Conservation (phyloP, 2,329 filamentous ascomycete species). For the Escovopsis sp. region DNA sequence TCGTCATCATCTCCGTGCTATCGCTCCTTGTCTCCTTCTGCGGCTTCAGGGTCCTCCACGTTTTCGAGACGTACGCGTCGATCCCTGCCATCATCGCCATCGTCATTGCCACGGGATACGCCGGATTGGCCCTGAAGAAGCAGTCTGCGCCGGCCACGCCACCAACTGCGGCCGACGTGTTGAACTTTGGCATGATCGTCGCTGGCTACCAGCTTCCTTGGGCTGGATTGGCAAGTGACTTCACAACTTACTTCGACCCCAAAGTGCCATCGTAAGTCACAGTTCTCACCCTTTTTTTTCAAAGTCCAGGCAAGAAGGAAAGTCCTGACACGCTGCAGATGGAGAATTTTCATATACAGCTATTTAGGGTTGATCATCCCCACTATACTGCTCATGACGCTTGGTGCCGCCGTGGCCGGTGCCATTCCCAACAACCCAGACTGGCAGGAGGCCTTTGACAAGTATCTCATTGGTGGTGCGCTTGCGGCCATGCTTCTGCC, state of each 20-base stretch:
- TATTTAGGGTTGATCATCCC: slow-evolving; percentile 40
- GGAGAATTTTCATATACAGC: slow-evolving; percentile 37
- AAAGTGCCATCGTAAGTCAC: slow-evolving; percentile 31
- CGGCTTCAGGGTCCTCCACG: slow-evolving; percentile 40
- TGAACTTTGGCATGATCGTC: slow-evolving; percentile 45
- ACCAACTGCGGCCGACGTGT: slow-evolving; percentile 28
- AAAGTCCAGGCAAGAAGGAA: neutral
- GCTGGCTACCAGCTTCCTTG: slow-evolving; percentile 50
- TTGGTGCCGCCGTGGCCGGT: slow-evolving; percentile 49
- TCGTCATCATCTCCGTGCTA: slow-evolving; percentile 43
- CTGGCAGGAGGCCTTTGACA: slow-evolving; percentile 39
- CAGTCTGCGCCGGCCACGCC: slow-evolving; percentile 27
- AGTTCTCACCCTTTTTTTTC: neutral
- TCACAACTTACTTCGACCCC: slow-evolving; percentile 45
- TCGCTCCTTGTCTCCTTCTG: slow-evolving; percentile 46
- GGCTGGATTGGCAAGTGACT: slow-evolving; percentile 41
- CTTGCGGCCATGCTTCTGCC: slow-evolving; percentile 43
- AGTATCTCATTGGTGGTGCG: slow-evolving; percentile 40
- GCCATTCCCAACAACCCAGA: slow-evolving; percentile 36
- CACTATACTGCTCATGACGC: slow-evolving; percentile 42
- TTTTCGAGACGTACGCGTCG: slow-evolving; percentile 43
- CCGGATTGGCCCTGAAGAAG: slow-evolving; percentile 30
- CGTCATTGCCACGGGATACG: slow-evolving; percentile 37
- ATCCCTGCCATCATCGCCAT: slow-evolving; percentile 39
- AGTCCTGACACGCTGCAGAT: slow-evolving; percentile 10